Base-by-base conservation (phyloP, 169 alveolate species). In the Cryptosporidium viatorum region DNA sequence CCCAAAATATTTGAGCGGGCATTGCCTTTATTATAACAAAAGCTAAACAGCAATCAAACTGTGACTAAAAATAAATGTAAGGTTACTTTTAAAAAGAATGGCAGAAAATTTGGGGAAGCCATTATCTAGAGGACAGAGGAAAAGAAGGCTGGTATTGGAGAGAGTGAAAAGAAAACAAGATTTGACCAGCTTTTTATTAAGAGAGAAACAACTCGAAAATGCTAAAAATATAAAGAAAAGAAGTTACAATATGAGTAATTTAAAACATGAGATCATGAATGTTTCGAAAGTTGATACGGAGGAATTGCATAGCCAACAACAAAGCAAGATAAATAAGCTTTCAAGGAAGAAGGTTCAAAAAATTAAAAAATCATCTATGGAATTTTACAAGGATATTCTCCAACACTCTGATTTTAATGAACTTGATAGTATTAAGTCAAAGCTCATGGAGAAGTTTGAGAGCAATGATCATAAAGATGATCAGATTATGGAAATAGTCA, bases 101-200 rank as follows among this genome's bases (percentile, higher is more conserved):
- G 29, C 5, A n/a, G 67, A 55, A 4, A 12, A 33, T 67, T 21
- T 31, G 9, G 73, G 26, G 18, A 35, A 12, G 59, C 86, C 89
- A 9, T 80, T 80, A 50, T 62, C 80, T 8, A 37, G 89, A 21
- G 89, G 89, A 1, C 89, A 80, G 37, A 80, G 89, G 14, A 80
- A 80, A 29, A 80, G 89, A 50, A 59, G 89, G 52, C 6, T 37
- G 50, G 50, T 52, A 1, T 12, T 50, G 2, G 89, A 80, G 39
- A 58, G 89, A 33, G 68, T 80, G 21, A 59, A 33, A 65, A 80
- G 89, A 35, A 80, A 80, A 7, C 89, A 80, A 29, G 89, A 80
- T 65, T 45, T 80, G 51, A 26, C 58, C 21, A 62, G 68, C 29
- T 80, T n/a, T 43, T 26, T 80, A 33, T 16, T 41, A 37, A 80